Evolutionary conservation across 176 grass and related monocot genomes (phyloP), one percentile per base, ranked within the genome.

Genomic region (Panicum miliaceum): DNA sequence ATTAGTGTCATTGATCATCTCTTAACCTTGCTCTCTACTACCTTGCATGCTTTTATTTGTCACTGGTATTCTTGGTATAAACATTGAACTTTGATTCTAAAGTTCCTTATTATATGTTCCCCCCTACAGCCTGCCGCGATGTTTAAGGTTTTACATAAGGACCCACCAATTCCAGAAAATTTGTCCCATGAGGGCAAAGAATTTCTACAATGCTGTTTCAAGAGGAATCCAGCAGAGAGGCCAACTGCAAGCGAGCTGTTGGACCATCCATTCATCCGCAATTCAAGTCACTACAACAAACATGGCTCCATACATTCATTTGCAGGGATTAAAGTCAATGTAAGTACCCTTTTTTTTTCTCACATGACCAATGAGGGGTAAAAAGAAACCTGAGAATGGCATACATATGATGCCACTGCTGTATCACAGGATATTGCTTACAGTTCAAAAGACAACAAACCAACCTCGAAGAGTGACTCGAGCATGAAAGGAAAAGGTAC

Each of bases 71-170:
- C 35, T 81, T 34, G 43, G 25, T 77, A 63, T 64, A 27, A 42
- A 69, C 46, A 78, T 48, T 18, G n/a, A 53, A 27, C 48, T 71
- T 65, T 15, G 68, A 38, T 64, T 57, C 46, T 82, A n/a, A 71
- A 41, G 19, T 72, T 72, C 69, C 53, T 16, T 81, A 62, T 25
- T 70, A 40, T 77, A 76, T 71, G 11, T 36, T 53, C 64, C 36
- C 14, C 38, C 48, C 38, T 60, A 64, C 89, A 98, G 93, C 82
- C 91, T 47, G 89, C 91, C 35, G 96, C 96, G 38, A 95, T 98
- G 93, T 98, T 98, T 89, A 98, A 89, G 62, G 96, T 98, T 36
- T 87, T 98, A 86, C 84, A 89, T 80, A 90, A 90, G 69, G 86
- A 92, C 62, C 93, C 91, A 35, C 76, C 85, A 32, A 83, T 98